Evolutionary conservation across 495 filamentous ascomycete genomes (phyloP).

Genomic region (Apiosordaria backusii): DNA sequence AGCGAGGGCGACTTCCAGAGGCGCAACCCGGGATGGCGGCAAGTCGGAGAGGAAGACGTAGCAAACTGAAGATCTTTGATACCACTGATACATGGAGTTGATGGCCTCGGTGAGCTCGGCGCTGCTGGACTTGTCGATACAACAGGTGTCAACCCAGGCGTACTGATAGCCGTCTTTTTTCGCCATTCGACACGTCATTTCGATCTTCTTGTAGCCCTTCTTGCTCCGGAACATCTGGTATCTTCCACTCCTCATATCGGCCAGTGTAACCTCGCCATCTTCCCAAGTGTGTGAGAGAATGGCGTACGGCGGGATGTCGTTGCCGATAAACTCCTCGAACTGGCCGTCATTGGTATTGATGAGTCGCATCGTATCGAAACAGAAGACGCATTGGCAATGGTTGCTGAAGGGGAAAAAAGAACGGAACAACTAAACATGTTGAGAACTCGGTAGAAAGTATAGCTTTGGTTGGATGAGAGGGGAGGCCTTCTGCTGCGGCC

Average conservation of each 20-base stretch:
- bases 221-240: background rate
- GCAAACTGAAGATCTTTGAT: conserved; percentile 28
- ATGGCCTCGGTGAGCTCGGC: conserved; percentile 42
- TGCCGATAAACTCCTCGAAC: background rate
- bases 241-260: conserved; percentile 1
- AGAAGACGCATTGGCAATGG: background rate
- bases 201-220: conserved; percentile 7
- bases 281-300: conserved; percentile 24
- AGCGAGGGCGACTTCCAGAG: background rate
- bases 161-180: conserved; percentile 11
- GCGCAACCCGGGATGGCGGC: background rate
- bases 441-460: background rate
- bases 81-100: conserved; percentile 49
- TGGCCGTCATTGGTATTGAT: background rate
- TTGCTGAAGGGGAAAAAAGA: background rate
- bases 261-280: conserved; percentile 16
- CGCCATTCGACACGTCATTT: background rate
- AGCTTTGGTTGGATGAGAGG: background rate
- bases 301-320: conserved; percentile 7
- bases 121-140: conserved; percentile 43
- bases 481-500: background rate
- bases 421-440: background rate
- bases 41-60: conserved; percentile 28
- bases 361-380: conserved; percentile 2
- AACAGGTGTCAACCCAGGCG: conserved; percentile 45